Conservation (phyloP, 192 early-diverging fungal genomes). For the Mortierella hygrophila region DNA sequence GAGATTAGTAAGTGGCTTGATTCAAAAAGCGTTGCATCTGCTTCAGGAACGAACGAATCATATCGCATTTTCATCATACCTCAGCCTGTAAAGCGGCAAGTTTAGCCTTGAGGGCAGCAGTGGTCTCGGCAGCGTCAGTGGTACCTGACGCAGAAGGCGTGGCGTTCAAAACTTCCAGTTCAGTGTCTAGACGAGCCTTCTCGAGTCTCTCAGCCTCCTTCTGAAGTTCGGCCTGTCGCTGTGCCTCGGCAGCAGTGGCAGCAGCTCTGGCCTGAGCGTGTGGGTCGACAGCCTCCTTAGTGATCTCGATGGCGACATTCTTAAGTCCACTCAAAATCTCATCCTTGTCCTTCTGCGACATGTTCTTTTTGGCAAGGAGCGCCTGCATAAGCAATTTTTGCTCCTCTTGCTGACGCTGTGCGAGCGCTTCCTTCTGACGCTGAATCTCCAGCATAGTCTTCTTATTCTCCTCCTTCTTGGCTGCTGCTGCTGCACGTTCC, state of each 20-base stretch:
- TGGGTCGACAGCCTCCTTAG: slow-evolving; percentile 55
- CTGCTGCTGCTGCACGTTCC: slow-evolving; percentile 61
- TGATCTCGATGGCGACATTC: slow-evolving; percentile 58
- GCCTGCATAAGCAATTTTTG: slow-evolving; percentile 73
- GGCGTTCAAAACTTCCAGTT: slow-evolving; percentile 62
- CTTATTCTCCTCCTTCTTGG: slow-evolving; percentile 64
- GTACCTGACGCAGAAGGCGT: slow-evolving; percentile 2
- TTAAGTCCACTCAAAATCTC: slow-evolving; percentile 65
- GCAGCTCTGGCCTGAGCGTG: slow-evolving; percentile 46
- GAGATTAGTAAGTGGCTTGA: not conserved
- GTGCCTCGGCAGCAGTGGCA: slow-evolving; percentile 48
- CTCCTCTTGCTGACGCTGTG: slow-evolving; percentile 72
- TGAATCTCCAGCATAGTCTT: slow-evolving; percentile 66
- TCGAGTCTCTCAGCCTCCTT: slow-evolving; percentile 43
- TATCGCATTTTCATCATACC: slow-evolving; percentile 48
- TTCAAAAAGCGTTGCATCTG: not conserved
- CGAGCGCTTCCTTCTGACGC: slow-evolving; percentile 69
- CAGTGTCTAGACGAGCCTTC: slow-evolving; percentile 63
- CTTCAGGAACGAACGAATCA: not conserved
- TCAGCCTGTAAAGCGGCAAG: slow-evolving; percentile 74
- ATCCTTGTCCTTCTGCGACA: slow-evolving; percentile 61
- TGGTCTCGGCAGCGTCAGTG: slow-evolving; percentile 41
- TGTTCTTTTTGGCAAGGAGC: slow-evolving; percentile 63
- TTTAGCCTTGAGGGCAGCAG: slow-evolving; percentile 65
- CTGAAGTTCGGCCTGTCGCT: slow-evolving; percentile 56